Conservation (phyloP, 73 alveolate species). For the Blepharisma japonicum region DNA sequence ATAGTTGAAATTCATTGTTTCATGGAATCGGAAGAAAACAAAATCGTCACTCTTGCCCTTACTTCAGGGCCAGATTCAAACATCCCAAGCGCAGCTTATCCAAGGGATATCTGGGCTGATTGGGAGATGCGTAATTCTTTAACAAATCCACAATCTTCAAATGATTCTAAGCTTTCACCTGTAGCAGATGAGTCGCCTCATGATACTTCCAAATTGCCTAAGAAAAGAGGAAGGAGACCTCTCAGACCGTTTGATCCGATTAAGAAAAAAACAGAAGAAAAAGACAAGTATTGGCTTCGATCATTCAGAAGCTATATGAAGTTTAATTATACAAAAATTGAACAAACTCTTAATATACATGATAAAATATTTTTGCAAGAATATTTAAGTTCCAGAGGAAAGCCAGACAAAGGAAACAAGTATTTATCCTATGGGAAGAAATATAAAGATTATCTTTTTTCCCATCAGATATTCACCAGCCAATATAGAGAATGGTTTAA, state of each 20-base stretch:
- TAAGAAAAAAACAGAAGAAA: conserved; percentile 27
- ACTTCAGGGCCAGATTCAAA: too few species aligned
- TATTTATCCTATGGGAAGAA: conserved; percentile 17
- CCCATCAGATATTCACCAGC: not conserved
- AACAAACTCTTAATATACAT: not conserved
- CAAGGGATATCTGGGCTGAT: too few species aligned
- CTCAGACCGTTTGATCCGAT: conserved; percentile 18
- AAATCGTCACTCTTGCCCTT: too few species aligned
- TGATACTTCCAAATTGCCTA: too few species aligned
- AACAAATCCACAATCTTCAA: too few species aligned
- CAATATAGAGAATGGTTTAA: conserved; percentile 5
- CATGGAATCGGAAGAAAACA: too few species aligned
- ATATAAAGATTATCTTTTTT: conserved; percentile 11
- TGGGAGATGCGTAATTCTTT: too few species aligned
- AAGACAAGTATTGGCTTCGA: conserved; percentile 29
- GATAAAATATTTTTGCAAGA: conserved; percentile 14
- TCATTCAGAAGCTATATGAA: conserved; percentile 21
- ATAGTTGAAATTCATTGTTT: too few species aligned
- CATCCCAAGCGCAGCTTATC: too few species aligned
- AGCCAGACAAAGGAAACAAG: conserved; percentile 9
- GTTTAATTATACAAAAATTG: not conserved
- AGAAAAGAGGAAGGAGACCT: conserved; percentile 19
- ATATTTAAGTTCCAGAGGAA: not conserved
- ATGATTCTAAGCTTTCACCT: too few species aligned
- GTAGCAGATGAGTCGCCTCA: too few species aligned